Base-by-base conservation (phyloP, 2,329 filamentous ascomycete genomes). In the Penicillium sp. region DNA sequence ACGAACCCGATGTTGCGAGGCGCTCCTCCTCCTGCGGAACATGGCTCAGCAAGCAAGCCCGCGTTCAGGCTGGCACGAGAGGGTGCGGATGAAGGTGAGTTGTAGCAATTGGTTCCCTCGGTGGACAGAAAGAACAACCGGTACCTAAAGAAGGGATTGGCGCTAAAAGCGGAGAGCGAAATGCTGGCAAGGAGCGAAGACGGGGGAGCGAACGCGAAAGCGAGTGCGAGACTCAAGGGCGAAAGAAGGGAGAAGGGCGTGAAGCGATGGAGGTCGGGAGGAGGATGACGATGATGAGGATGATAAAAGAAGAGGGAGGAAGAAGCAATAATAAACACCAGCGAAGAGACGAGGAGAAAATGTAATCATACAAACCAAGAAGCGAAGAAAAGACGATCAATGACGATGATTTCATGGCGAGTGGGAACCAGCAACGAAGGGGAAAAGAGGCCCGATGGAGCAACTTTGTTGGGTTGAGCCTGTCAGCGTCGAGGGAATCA, bases 21-120 rank as follows among this genome's bases (percentile, higher is more conserved):
- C 67, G 66, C 76, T 77, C 71, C 76, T 76, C 70, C 73, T 79
- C 69, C 75, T 76, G 61, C 73, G 71, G 66, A 79, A 79, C 77
- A 80, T 80, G 66, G 60, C 56, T 62, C 56, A 56, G 56, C 46
- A 60, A 51, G 35, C 45, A 53, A 60, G 64, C 54, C 57, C 35
- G 59, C 62, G 58, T 48, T 41, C 31, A 44, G 61, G 62, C 58
- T 41, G 64, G 64, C 56, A 64, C 59, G 51, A 58, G 59, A 59
- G 45, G 38, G 44, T 19, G 21, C 5, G 23, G 53, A 31, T 52
- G 38, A 38, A 26, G 53, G 31, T 38, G 47, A 31, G n/a, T 15
- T 35, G 23, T 15, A 58, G 46, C 46, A 58, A 58, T 56, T 61
- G 45, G 41, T 46, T 44, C 30, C 15, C 29, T 58, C 44, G 31